Percentiles rank a stretch among this genome's conserved stretches.
phyloP scores from a whole-genome alignment of 441 rosid species.

The Mallotus repandus region DNA sequence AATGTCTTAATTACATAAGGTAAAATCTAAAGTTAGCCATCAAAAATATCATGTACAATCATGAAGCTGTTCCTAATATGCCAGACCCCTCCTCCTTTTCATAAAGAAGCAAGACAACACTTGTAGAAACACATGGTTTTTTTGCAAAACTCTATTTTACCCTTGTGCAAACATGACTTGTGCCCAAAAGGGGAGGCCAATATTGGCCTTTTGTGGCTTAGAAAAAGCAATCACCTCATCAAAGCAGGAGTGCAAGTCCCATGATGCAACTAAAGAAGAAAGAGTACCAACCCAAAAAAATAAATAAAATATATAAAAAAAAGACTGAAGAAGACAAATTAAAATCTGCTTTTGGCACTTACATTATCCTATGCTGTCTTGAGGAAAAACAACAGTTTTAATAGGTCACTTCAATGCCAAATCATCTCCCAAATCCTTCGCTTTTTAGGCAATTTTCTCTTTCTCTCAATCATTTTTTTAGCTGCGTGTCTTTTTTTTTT shows the following conservation, averaged over 20 bases:
- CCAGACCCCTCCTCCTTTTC: constrained; percentile 10
- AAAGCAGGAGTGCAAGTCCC: background rate
- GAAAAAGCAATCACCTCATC: background rate
- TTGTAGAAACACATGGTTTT: background rate
- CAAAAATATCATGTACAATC: constrained; percentile 14
- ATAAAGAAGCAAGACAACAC: background rate
- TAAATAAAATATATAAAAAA: background rate
- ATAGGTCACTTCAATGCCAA: constrained; percentile 24
- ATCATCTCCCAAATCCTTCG: constrained; percentile 4
- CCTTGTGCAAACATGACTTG: background rate
- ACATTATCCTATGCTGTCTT: constrained; percentile 20
- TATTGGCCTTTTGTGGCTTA: constrained; percentile 12
- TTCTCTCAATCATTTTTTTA: constrained; percentile 15
- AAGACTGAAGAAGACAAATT: constrained; percentile 26
- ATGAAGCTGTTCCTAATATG: constrained; percentile 1
- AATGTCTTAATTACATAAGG: constrained; percentile 1
- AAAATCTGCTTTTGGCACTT: constrained; percentile 28
- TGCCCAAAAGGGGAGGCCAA: constrained; percentile 16
- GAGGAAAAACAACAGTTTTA: constrained; percentile 18
- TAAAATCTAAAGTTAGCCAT: background rate
- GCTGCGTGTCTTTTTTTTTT: constrained; percentile 9
- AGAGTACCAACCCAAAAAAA: background rate
- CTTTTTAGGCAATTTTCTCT: constrained; percentile 2
- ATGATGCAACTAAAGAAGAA: background rate
- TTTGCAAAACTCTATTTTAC: background rate